These are phyloP conservation scores for Rhizopogon salebrosus DNA, from an alignment of 768 basidiomycete species.

Conservation along the genomic window DNA sequence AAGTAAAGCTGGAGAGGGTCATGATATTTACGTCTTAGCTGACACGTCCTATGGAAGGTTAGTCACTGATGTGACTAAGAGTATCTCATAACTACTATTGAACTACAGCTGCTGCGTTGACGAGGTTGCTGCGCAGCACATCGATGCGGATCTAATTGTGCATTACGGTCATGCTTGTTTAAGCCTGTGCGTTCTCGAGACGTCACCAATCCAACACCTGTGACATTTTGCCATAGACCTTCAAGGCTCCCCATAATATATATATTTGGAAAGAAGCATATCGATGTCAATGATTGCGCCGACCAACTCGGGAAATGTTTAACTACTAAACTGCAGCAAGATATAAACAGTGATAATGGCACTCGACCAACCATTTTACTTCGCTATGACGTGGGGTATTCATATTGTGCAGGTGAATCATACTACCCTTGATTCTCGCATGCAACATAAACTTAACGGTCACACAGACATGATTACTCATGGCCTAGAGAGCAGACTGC, in stretches of 20 bases:
- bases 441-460: background rate
- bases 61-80: conserved; percentile 15
- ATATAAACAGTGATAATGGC: background rate
- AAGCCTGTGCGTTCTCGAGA: conserved; percentile 60
- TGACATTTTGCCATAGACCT: conserved; percentile 45
- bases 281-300: conserved; percentile 54
- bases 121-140: conserved; percentile 91
- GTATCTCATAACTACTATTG: conserved; percentile 1
- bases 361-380: conserved; percentile 41
- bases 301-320: conserved; percentile 34
- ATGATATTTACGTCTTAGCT: conserved; percentile 85
- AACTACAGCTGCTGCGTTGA: conserved; percentile 84
- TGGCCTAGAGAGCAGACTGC: background rate
- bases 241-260: conserved; percentile 87
- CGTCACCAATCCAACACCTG: background rate
- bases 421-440: background rate
- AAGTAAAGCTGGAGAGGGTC: conserved; percentile 31
- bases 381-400: conserved; percentile 74
- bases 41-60: conserved; percentile 98
- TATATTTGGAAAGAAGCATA: conserved; percentile 72
- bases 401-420: conserved; percentile 54
- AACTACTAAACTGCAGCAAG: conserved; percentile 5
- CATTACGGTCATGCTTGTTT: conserved; percentile 98
- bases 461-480: background rate
- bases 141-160: conserved; percentile 85